phyloP scores from a whole-genome alignment of 2,329 filamentous ascomycete species.

The Paraphaeosphaeria minitans region DNA sequence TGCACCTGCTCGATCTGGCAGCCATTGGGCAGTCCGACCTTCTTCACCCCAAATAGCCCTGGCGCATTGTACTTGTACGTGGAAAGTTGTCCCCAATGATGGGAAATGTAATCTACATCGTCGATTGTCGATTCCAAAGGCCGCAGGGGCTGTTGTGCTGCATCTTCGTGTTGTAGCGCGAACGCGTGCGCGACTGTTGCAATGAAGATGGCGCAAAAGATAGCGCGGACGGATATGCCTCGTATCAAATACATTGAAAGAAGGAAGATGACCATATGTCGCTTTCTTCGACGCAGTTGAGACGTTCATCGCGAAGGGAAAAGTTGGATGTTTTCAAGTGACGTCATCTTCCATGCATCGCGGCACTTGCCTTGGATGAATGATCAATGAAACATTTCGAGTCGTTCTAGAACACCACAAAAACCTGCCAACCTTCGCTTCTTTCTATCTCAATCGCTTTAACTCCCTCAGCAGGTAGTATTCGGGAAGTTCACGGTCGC shows the following conservation, averaged over 20 bases:
- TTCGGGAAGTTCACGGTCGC: neutral
- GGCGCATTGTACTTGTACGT: constrained; percentile 55
- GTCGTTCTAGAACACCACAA: too few species aligned
- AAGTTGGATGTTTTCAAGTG: neutral
- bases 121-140: constrained; percentile 27
- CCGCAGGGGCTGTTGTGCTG: constrained; percentile 7
- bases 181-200: neutral
- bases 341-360: neutral
- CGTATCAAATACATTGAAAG: neutral
- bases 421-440: neutral
- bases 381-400: too few species aligned
- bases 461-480: neutral
- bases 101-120: constrained; percentile 43
- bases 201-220: neutral
- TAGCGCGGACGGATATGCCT: neutral
- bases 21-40: constrained; percentile 57
- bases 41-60: constrained; percentile 54
- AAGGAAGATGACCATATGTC: neutral
- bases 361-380: constrained; percentile 1
- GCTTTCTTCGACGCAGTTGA: neutral
- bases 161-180: neutral
- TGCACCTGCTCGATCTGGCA: constrained; percentile 63
- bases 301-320: neutral
- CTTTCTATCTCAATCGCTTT: too few species aligned
- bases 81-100: constrained; percentile 56